Conservation (phyloP, 2,329 filamentous ascomycete species). For the Penicillium expansum region DNA sequence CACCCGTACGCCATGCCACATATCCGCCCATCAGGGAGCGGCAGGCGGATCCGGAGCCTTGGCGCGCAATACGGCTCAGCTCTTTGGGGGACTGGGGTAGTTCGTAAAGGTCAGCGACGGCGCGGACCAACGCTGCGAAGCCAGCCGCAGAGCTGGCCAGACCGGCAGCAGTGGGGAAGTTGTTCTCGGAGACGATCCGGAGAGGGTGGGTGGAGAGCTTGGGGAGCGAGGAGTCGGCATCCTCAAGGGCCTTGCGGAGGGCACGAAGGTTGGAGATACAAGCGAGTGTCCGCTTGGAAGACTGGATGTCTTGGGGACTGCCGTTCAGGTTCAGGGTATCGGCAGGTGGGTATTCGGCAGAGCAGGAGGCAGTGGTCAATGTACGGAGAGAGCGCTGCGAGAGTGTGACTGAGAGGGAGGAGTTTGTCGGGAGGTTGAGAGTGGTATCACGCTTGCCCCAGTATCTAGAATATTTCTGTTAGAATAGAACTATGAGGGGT, state of each 20-base stretch:
- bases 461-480: constrained; percentile 54
- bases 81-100: constrained; percentile 77
- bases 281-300: constrained; percentile 85
- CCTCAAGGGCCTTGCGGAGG: constrained; percentile 73
- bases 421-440: constrained; percentile 96
- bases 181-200: constrained; percentile 91
- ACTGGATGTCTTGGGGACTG: constrained; percentile 71
- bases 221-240: constrained; percentile 68
- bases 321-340: constrained; percentile 83
- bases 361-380: constrained; percentile 92
- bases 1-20: constrained; percentile 87
- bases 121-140: constrained; percentile 68
- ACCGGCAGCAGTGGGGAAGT: constrained; percentile 96
- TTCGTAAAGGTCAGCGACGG: constrained; percentile 84
- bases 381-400: constrained; percentile 92
- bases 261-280: constrained; percentile 84
- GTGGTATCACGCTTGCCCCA: constrained; percentile 96
- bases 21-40: constrained; percentile 92
- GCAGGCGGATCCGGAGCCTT: constrained; percentile 93
- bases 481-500: constrained; percentile 14
- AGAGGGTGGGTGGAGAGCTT: constrained; percentile 75
- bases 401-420: constrained; percentile 93
- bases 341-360: constrained; percentile 61
- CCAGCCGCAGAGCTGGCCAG: constrained; percentile 67
- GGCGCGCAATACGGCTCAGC: constrained; percentile 82